Conservation (phyloP, 2,329 filamentous ascomycete species). For the Epichloe sylvatica region DNA sequence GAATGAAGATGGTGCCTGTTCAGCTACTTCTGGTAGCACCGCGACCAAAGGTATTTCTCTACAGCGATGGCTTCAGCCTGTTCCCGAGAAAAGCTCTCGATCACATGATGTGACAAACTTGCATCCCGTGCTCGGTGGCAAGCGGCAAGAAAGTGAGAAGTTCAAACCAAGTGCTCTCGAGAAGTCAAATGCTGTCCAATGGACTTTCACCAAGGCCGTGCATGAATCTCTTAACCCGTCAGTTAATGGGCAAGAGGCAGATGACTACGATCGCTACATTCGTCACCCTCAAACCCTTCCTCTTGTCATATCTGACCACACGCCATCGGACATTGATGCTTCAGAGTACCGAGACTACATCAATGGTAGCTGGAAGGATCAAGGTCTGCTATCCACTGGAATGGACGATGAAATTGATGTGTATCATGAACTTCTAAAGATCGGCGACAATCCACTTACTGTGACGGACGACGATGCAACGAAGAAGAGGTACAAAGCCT, state of each 20-base stretch:
- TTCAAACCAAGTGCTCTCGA: constrained; percentile 49
- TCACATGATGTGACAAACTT: constrained; percentile 1
- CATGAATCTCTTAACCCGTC: constrained; percentile 74
- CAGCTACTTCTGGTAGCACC: constrained; percentile 24
- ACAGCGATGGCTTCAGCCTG: constrained; percentile 47
- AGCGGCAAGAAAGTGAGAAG: constrained; percentile 15
- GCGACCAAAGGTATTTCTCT: constrained; percentile 37
- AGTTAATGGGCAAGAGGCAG: constrained; percentile 60
- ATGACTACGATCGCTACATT: constrained; percentile 82
- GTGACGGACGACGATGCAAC: constrained; percentile 73
- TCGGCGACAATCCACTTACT: constrained; percentile 71
- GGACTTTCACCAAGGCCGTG: constrained; percentile 78
- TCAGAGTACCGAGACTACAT: constrained; percentile 72
- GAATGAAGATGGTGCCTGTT: constrained; percentile 28
- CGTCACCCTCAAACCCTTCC: constrained; percentile 80
- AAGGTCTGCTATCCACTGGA: constrained; percentile 41
- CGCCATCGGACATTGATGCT: constrained; percentile 42
- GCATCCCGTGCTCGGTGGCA: not conserved
- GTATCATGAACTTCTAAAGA: constrained; percentile 62
- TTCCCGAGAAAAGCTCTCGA: constrained; percentile 20
- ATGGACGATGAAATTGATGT: constrained; percentile 32
- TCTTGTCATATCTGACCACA: constrained; percentile 59
- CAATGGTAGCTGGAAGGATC: constrained; percentile 50
- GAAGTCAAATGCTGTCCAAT: constrained; percentile 71
- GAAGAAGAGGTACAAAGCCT: constrained; percentile 95